Evolutionary conservation across 1,139 yeast species (phyloP), one percentile per base, ranked within the genome.

Genomic region (Protomyces gravidus): DNA sequence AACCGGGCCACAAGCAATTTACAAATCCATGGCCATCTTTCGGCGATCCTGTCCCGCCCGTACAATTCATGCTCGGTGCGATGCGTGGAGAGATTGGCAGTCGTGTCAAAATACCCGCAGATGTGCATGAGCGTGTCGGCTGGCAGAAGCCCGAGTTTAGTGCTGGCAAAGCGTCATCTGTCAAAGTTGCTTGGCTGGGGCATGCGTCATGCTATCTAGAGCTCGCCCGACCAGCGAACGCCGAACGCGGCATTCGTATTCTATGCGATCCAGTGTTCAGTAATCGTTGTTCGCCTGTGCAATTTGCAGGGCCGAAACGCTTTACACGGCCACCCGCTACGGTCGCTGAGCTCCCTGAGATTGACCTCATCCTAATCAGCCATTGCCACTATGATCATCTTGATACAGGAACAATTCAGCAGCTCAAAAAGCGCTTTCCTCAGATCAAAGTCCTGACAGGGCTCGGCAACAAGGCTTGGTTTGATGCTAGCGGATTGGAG

Each of bases 361-460:
- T 92, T 1, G 83, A 89, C 66, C 79, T 84, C 59, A 84, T 89
- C 2, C 69, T 90, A 32, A 95, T 90, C 0, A 86, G 95, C 1
- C 97, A 90, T 71, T 92, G 90, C 69, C 97, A 90, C 55, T 63
- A 63, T 47, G 65, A 63, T 47, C 65, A 63, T 32, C 63, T 63
- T 15, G 65, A 63, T 49, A 15, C 27, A 11, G 26, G 25, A 39
- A 55, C 65, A 17, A 59, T 63, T 49, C 26, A 21, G 11, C 50
- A 39, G 2, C 51, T 63, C 28, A 30, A 19, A 45, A 25, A 56
- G 40, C 50, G 27, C 5, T 52, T 48, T 17, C 63, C 65, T 2
- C 33, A 45, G 7, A 46, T 50, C 6, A 48, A 59, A 39, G 62
- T 52, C 42, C 47, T 90, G 15, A 95, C 89, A 0, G 97, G 97